phyloP scores from a whole-genome alignment of 208 protist genomes.

The Trypanosoma melophagium region DNA sequence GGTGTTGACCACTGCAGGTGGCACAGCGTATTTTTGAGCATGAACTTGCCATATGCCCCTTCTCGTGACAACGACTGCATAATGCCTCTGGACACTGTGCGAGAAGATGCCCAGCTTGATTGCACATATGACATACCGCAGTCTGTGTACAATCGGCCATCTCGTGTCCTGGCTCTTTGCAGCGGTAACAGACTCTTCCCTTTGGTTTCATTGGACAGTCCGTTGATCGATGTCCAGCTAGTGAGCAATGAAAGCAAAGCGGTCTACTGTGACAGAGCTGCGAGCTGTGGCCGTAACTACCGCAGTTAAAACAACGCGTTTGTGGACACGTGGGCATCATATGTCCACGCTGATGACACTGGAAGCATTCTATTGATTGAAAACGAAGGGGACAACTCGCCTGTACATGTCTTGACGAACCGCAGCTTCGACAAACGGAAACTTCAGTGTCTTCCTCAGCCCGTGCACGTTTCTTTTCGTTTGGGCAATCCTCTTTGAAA shows the following conservation, averaged over 20 bases:
- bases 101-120: conserved; percentile 68
- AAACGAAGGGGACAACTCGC: conserved; percentile 62
- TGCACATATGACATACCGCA: conserved; percentile 80
- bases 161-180: conserved; percentile 85
- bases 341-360: conserved; percentile 84
- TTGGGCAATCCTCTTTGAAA: conserved; percentile 59
- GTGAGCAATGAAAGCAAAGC: conserved; percentile 87
- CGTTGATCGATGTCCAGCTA: conserved; percentile 69
- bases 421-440: conserved; percentile 69
- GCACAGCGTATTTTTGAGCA: conserved; percentile 51
- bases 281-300: conserved; percentile 81
- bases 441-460: conserved; percentile 30
- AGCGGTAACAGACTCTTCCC: conserved; percentile 86
- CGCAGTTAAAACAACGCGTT: conserved; percentile 90
- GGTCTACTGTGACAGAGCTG: conserved; percentile 80
- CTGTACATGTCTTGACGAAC: conserved; percentile 73
- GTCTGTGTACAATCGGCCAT: conserved; percentile 74
- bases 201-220: conserved; percentile 75
- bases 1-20: conserved; percentile 48
- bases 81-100: conserved; percentile 71
- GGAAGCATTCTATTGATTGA: conserved; percentile 75
- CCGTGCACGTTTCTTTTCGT: conserved; percentile 27
- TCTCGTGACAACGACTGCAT: conserved; percentile 73
- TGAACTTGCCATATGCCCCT: conserved; percentile 73
- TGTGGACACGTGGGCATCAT: conserved; percentile 79